A percentile compares a stretch with the other conserved stretches of the same genome.
Conservation (phyloP, 1,284 basidiomycete species). For the Inonotus obliquus region DNA sequence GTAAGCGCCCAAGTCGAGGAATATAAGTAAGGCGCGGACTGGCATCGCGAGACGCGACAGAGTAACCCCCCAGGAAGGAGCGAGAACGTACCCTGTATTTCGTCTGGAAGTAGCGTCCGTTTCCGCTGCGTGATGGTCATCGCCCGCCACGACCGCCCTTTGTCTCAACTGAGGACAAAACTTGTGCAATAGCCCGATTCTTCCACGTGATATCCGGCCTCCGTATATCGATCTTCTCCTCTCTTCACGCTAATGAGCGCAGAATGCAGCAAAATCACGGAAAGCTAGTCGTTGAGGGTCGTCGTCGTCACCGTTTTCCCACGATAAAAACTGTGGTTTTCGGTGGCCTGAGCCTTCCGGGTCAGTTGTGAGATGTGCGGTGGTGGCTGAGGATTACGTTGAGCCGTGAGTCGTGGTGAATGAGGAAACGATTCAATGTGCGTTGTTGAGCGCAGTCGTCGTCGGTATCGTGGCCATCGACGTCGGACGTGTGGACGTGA, state of each 20-base stretch:
- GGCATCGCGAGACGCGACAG: background rate
- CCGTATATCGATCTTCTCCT: background rate
- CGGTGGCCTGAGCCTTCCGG: background rate
- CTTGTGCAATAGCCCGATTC: background rate
- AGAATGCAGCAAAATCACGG: background rate
- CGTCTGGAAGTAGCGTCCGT: slow-evolving; percentile 65
- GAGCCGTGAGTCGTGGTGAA: slow-evolving; percentile 1
- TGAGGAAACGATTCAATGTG: background rate
- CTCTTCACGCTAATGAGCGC: background rate
- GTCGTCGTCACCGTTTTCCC: slow-evolving; percentile 7
- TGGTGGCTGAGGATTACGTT: background rate
- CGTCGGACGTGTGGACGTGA: slow-evolving; percentile 1
- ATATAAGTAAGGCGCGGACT: slow-evolving; percentile 15
- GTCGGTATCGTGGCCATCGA: slow-evolving; percentile 11
- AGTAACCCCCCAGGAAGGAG: slow-evolving; percentile 23
- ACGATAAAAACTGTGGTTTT: background rate
- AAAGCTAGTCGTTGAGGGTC: background rate
- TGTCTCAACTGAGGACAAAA: background rate
- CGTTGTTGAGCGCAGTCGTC: slow-evolving; percentile 6
- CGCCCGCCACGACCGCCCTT: slow-evolving; percentile 8
- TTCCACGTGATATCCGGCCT: slow-evolving; percentile 8
- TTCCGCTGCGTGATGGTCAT: slow-evolving; percentile 80
- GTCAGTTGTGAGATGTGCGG: background rate
- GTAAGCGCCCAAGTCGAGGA: slow-evolving; percentile 21
- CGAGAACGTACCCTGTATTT: slow-evolving; percentile 59